Base-by-base conservation (phyloP, 176 grass and related monocot genomes). In the Avena insularis region DNA sequence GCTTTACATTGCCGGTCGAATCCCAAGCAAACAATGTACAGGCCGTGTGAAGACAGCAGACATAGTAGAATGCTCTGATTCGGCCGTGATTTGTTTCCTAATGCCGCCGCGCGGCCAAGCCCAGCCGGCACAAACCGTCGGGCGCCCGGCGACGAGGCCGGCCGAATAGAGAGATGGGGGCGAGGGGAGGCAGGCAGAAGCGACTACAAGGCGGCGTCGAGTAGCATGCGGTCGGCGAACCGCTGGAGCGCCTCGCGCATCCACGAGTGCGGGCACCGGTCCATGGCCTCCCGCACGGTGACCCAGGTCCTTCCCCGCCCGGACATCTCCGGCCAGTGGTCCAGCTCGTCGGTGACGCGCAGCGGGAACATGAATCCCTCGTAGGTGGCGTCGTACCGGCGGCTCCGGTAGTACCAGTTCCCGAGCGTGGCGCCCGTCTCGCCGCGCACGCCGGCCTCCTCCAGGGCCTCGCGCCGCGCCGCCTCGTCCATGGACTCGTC, bases 401-500 rank as follows among this genome's bases (percentile, higher is more conserved):
- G 84, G 86, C 88, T 92, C 7, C 38, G 79, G 84, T 95, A 95
- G 55, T 50, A 67, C 91, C 93, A 95, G 4, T 49, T 61, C 3
- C 93, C 93, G 0, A 95, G 88, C 2, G 58, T 5, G 19, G 43
- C 14, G 9, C 78, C 90, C 0, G 74, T 76, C 51, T 88, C 68
- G 7, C 93, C 93, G 13, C 38, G 4, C 0, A 95, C 93, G 21
- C 93, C 93, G 20, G 93, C 93, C 86, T 95, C 93, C 88, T 95
- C 93, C 6, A 84, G 79, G 1, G 93, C 88, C 90, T 95, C 93
- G 4, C 93, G 90, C 2, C 29, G 75, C 1, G 83, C 93, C 45
- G 93, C 93, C 61, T 95, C 75, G 25, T 87, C 86, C 82, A 95
- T 92, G 3, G 86, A 84, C 82, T 95, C 93, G 87, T 95, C 88